phyloP scores from a whole-genome alignment of 169 alveolate genomes.

The Eimeria falciformis region DNA sequence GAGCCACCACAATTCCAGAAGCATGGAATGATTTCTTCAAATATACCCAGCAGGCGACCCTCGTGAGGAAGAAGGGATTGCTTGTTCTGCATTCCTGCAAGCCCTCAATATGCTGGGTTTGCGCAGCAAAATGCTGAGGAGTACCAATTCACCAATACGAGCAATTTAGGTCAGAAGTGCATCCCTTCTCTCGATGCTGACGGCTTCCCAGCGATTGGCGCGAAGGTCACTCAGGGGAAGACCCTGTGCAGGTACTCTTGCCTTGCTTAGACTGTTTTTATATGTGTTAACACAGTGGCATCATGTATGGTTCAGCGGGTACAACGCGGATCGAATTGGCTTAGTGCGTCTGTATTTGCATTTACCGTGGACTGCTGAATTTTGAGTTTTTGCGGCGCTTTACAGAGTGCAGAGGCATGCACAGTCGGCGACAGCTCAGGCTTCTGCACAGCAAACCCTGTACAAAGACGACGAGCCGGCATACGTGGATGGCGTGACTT shows the following conservation, averaged over 20 bases:
- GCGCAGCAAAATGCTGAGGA: slow-evolving; percentile 78
- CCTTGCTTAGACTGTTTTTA: too few species aligned
- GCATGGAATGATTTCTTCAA: too few species aligned
- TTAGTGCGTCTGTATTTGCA: too few species aligned
- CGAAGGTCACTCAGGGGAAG: slow-evolving; percentile 84
- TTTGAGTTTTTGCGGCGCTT: not conserved
- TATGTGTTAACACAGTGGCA: too few species aligned
- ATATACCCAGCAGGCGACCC: not conserved
- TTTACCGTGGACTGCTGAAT: not conserved
- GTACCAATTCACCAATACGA: slow-evolving; percentile 79
- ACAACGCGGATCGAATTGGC: too few species aligned
- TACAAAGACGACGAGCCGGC: slow-evolving; percentile 86
- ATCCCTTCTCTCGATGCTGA: slow-evolving; percentile 86
- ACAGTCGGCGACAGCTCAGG: slow-evolving; percentile 44
- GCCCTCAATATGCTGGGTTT: not conserved
- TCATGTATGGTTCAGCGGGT: too few species aligned
- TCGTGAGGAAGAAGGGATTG: too few species aligned
- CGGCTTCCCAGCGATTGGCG: slow-evolving; percentile 93
- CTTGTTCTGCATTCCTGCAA: not conserved
- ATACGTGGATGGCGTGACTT: slow-evolving; percentile 83
- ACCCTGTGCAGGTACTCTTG: slow-evolving; percentile 82
- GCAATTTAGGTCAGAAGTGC: slow-evolving; percentile 78
- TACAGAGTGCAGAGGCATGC: slow-evolving; percentile 63
- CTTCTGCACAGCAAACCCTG: slow-evolving; percentile 74
- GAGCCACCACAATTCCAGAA: too few species aligned